Evolutionary conservation across 805 yeast genomes (phyloP).

Genomic region (Millerozyma acaciae): DNA sequence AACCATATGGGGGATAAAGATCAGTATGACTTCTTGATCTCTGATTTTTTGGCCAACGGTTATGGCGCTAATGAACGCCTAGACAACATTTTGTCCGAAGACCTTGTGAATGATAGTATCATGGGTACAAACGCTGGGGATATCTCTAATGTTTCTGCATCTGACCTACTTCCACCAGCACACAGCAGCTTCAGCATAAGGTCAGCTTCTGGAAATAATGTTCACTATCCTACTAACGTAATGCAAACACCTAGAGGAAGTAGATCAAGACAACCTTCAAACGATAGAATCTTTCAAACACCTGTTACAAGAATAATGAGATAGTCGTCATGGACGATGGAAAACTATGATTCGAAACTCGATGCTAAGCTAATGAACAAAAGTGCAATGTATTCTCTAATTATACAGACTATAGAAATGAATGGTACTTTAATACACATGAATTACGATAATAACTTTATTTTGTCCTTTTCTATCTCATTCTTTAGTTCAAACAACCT

Average conservation of each 20-base stretch:
- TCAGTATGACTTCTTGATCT: conserved; percentile 18
- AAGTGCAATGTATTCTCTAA: conserved; percentile 1
- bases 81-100: conserved; percentile 13
- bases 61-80: conserved; percentile 14
- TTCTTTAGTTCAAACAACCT: conserved; percentile 25
- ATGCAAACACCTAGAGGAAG: conserved; percentile 39
- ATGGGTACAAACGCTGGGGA: conserved; percentile 30
- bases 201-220: conserved; percentile 8
- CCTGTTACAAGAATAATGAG: conserved; percentile 39
- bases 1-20: conserved; percentile 12
- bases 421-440: background rate
- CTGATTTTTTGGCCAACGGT: conserved; percentile 34
- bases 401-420: conserved; percentile 4
- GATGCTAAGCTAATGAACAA: conserved; percentile 1
- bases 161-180: conserved; percentile 22
- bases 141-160: conserved; percentile 28
- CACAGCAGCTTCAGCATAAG: conserved; percentile 17
- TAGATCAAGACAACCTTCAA: conserved; percentile 35
- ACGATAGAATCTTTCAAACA: conserved; percentile 38
- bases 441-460: conserved; percentile 8
- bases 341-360: background rate
- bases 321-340: conserved; percentile 5
- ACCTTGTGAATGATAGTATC: conserved; percentile 20
- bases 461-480: conserved; percentile 28
- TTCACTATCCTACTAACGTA: conserved; percentile 6